Evolutionary conservation across 2,329 filamentous ascomycete species (phyloP).

Genomic region (Stagonosporopsis chrysanthemi): DNA sequence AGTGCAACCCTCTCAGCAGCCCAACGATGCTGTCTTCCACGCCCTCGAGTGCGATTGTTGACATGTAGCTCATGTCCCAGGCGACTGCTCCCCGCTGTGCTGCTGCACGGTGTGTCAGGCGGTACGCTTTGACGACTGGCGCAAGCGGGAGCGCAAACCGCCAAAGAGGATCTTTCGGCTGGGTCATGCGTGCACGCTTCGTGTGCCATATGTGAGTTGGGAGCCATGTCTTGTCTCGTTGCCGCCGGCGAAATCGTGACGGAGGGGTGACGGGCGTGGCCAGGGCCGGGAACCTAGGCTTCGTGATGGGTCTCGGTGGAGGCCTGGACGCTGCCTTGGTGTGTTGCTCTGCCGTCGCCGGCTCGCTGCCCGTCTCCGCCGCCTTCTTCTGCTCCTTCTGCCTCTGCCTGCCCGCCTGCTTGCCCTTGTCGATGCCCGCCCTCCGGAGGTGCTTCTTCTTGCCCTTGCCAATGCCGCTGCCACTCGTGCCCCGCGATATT

Average conservation of each 20-base stretch:
- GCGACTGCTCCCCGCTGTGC: conserved; percentile 78
- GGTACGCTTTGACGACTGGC: conserved; percentile 88
- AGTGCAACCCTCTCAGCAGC: conserved; percentile 67
- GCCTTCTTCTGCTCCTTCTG: conserved; percentile 61
- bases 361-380: conserved; percentile 39
- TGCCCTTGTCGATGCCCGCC: conserved; percentile 77
- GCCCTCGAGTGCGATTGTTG: conserved; percentile 81
- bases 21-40: conserved; percentile 67
- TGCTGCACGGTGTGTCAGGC: conserved; percentile 82
- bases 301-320: conserved; percentile 57
- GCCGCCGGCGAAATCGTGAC: conserved; percentile 82
- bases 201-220: conserved; percentile 95
- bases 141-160: conserved; percentile 85
- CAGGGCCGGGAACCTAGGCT: conserved; percentile 73
- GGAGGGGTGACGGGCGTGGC: conserved; percentile 69
- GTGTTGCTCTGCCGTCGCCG: conserved; percentile 16
- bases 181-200: conserved; percentile 89
- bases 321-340: conserved; percentile 22
- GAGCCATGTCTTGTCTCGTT: conserved; percentile 89
- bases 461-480: conserved; percentile 62
- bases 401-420: conserved; percentile 67
- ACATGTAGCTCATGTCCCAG: conserved; percentile 96
- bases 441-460: conserved; percentile 65
- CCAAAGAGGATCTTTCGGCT: conserved; percentile 82
- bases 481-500: conserved; percentile 70